A percentile compares a stretch with the other conserved stretches of the same genome.
Conservation (phyloP, 2,329 filamentous ascomycete genomes). For the Aspergillus quadricinctus region DNA sequence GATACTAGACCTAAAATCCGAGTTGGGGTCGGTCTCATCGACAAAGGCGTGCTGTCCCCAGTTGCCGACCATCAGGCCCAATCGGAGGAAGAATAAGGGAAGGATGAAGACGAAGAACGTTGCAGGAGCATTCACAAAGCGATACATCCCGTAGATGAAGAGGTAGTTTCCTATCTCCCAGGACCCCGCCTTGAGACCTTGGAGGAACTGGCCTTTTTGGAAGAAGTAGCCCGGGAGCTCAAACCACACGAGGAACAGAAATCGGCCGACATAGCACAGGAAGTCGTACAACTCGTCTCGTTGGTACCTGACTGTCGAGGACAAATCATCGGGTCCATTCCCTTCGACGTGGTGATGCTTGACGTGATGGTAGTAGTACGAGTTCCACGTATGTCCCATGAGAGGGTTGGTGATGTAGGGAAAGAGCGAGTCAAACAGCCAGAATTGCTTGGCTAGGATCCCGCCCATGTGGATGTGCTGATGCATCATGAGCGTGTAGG, state of each 20-base stretch:
- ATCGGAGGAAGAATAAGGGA: slow-evolving; percentile 61
- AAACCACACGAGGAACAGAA: slow-evolving; percentile 69
- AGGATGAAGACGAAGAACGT: slow-evolving; percentile 63
- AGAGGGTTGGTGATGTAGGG: slow-evolving; percentile 71
- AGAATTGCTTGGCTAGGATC: slow-evolving; percentile 54
- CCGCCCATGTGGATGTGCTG: slow-evolving; percentile 78
- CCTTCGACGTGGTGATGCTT: slow-evolving; percentile 82
- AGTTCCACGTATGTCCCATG: slow-evolving; percentile 81
- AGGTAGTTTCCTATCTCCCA: slow-evolving; percentile 60
- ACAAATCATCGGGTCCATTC: slow-evolving; percentile 72
- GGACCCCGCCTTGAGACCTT: slow-evolving; percentile 53
- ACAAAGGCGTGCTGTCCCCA: slow-evolving; percentile 83
- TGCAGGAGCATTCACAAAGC: slow-evolving; percentile 49
- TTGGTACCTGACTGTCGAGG: slow-evolving; percentile 71
- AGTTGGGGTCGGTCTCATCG: slow-evolving; percentile 68
- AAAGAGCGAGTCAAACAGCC: slow-evolving; percentile 59
- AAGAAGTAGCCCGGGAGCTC: slow-evolving; percentile 72
- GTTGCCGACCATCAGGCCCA: slow-evolving; percentile 76
- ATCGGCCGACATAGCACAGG: slow-evolving; percentile 67
- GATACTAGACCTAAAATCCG: slow-evolving; percentile 73
- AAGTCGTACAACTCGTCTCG: slow-evolving; percentile 65
- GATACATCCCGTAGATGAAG: slow-evolving; percentile 50
- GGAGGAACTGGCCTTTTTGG: slow-evolving; percentile 53
- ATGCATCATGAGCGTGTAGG: slow-evolving; percentile 78
- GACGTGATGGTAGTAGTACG: slow-evolving; percentile 80